These are phyloP conservation scores for Backusella liffmaniae DNA, from an alignment of 192 early-diverging fungal species.

Conservation along the genomic window DNA sequence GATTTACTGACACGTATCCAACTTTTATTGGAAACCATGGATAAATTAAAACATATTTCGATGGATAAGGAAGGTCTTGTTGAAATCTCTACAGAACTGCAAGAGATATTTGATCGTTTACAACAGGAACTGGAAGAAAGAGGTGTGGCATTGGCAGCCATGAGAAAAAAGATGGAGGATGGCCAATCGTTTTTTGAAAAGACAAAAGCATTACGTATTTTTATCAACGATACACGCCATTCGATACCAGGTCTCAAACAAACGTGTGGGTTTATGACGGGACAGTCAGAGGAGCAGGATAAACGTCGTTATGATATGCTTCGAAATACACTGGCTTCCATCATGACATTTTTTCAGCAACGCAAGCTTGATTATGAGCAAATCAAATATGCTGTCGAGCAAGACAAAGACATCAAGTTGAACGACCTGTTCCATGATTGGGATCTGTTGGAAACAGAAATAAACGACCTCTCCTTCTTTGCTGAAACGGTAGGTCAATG, in stretches of 20 bases:
- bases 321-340: not conserved
- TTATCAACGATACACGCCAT: conserved; percentile 1
- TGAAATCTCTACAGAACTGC: not conserved
- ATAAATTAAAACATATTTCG: not conserved
- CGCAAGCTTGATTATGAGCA: not conserved
- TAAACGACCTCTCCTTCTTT: conserved; percentile 16
- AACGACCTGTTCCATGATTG: conserved; percentile 12
- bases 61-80: conserved; percentile 15
- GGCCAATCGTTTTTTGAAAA: conserved; percentile 7
- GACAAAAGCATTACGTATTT: not conserved
- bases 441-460: conserved; percentile 4
- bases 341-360: not conserved
- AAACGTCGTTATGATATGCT: conserved; percentile 14
- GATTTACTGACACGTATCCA: conserved; percentile 17
- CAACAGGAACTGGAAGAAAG: conserved; percentile 1
- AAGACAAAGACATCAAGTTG: not conserved
- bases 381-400: not conserved
- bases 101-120: conserved; percentile 16
- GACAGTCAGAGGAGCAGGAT: conserved; percentile 25
- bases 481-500: conserved; percentile 19
- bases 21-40: conserved; percentile 3
- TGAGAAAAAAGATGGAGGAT: conserved; percentile 14
- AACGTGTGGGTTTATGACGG: conserved; percentile 28
- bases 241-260: conserved; percentile 27
- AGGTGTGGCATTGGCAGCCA: not conserved